Evolutionary conservation across 352 stramenopile species (phyloP), one percentile per base, ranked within the genome.

Genomic region (Phytophthora brassicae): DNA sequence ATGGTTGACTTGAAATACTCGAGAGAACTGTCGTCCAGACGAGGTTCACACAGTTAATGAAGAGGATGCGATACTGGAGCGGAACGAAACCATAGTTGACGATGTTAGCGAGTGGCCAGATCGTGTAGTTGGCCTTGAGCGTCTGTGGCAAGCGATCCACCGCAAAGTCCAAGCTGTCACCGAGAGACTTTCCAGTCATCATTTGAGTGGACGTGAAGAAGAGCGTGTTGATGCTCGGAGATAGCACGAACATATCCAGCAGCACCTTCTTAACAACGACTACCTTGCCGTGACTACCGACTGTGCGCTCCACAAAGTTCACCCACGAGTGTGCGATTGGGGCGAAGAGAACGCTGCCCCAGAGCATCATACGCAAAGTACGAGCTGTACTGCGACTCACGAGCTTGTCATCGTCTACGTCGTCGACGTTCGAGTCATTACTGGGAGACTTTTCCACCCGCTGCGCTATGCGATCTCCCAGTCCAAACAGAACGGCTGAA

Each of bases 241-340:
- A 58, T 19, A 79, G 58, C 53, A 77, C 60, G 17, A 79, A 43
- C 64, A 65, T 59, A 53, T 79, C 71, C 51, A 79, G 47, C 44
- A 74, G 54, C 68, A 77, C 66, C 56, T 79, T 79, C 60, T 79
- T 74, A 52, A 65, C 42, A 20, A 77, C 71, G 44, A 72, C 71
- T 8, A 55, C 48, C 43, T 63, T 64, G n/a, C 71, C 71, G 12
- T 64, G 36, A 24, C 60, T 72, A 8, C 64, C 57, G n/a, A 77
- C 68, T 9, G 44, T 64, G 74, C 64, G 56, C 56, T 97, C 87
- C 7, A 96, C 61, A 11, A 92, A 64, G 28, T 86, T 75, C 56
- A 95, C 94, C 63, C 94, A 97, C 61, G 81, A 91, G 68, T 97
- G 86, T 50, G 84, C 89, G 48, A 76, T 70, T 0, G 88, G 88